A percentile compares a stretch with the other conserved stretches of the same genome.
Evolutionary conservation across 2,329 filamentous ascomycete species (phyloP).

Genomic region (Arachnomyces sp.): DNA sequence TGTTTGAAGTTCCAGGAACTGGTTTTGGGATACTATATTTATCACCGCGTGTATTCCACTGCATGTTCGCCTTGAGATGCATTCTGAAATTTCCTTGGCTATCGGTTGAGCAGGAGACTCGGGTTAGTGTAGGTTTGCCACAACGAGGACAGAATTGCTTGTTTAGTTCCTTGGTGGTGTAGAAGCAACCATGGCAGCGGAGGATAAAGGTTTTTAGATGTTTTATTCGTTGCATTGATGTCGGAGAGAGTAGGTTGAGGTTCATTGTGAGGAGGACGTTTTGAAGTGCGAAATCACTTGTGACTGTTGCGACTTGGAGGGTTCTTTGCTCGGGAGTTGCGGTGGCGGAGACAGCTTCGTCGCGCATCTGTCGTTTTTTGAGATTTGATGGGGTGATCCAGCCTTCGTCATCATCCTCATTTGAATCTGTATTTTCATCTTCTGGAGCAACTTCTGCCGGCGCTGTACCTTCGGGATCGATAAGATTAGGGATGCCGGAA

Average conservation of each 20-base stretch:
- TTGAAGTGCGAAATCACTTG: conserved; percentile 95
- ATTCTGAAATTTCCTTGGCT: conserved; percentile 71
- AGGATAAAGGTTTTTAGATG: conserved; percentile 83
- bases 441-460: conserved; percentile 16
- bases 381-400: conserved; percentile 97
- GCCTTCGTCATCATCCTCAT: conserved; percentile 53
- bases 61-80: conserved; percentile 88
- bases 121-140: conserved; percentile 76
- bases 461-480: conserved; percentile 14
- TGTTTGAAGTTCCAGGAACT: conserved; percentile 69
- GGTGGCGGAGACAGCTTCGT: conserved; percentile 45
- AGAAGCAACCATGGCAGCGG: conserved; percentile 90
- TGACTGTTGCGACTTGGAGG: conserved; percentile 85
- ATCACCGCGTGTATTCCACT: conserved; percentile 91
- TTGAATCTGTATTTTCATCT: conserved; percentile 26
- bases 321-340: conserved; percentile 51
- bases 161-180: conserved; percentile 70
- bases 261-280: conserved; percentile 94
- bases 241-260: conserved; percentile 73
- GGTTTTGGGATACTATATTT: conserved; percentile 91
- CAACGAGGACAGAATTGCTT: conserved; percentile 92
- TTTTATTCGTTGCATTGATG: conserved; percentile 67
- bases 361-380: conserved; percentile 69
- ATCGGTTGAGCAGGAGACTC: conserved; percentile 79
- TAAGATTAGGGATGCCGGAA: too few species aligned